Percentiles rank a stretch among this genome's conserved stretches.
Evolutionary conservation across 768 basidiomycete genomes (phyloP).

Genomic region (Russula dissimulans): DNA sequence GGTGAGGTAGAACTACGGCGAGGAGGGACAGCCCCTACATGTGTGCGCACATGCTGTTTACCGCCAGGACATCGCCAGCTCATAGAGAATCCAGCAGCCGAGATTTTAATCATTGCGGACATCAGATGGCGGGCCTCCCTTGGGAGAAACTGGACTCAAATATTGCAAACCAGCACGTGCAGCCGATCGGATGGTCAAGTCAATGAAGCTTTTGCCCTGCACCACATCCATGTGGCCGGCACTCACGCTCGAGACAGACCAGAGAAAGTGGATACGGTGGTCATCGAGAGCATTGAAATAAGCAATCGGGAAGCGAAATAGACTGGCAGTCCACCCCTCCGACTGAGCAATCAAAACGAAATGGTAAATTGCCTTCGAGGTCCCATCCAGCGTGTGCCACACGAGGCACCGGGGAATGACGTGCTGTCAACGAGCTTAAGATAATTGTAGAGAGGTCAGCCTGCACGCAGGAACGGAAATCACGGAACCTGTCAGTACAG

Average conservation of each 20-base stretch:
- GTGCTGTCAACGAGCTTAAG: slow-evolving; percentile 6
- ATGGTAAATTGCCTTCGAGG: slow-evolving; percentile 6
- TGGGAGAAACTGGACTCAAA: not conserved
- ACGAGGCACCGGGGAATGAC: slow-evolving; percentile 16
- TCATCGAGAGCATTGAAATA: not conserved
- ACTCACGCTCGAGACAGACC: not conserved
- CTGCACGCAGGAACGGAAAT: slow-evolving; percentile 2
- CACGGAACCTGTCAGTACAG: slow-evolving; percentile 6
- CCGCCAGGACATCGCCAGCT: slow-evolving; percentile 16
- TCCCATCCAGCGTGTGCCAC: slow-evolving; percentile 15
- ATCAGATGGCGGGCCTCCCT: not conserved
- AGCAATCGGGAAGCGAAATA: slow-evolving; percentile 12
- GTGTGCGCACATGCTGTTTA: slow-evolving; percentile 11
- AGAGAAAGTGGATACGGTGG: slow-evolving; percentile 1
- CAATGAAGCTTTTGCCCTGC: slow-evolving; percentile 7
- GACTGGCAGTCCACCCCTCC: not conserved
- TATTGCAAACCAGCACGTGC: not conserved
- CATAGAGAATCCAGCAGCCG: slow-evolving; percentile 11
- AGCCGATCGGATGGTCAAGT: slow-evolving; percentile 5
- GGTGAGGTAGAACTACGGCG: not conserved
- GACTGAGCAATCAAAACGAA: slow-evolving; percentile 1
- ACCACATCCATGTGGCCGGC: slow-evolving; percentile 4
- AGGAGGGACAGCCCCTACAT: not conserved
- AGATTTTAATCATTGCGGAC: slow-evolving; percentile 12
- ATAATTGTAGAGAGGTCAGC: slow-evolving; percentile 6